Conservation (phyloP, 768 basidiomycete species). For the Mycena rebaudengoi region DNA sequence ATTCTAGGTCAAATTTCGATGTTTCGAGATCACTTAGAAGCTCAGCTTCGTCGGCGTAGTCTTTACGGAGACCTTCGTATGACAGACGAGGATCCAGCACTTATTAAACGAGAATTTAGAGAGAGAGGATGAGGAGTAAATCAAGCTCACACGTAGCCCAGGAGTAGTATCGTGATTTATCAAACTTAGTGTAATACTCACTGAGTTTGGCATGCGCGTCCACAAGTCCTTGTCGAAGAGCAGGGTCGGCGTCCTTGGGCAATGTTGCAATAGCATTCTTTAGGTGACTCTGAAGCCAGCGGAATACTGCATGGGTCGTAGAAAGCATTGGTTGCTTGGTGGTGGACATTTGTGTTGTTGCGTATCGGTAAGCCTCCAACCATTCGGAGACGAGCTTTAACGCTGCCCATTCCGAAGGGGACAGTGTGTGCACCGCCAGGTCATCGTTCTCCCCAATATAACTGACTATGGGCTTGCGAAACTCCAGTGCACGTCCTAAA, state of each 20-base stretch:
- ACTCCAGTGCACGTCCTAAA: constrained; percentile 36
- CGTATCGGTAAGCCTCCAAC: constrained; percentile 37
- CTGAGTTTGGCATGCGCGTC: background rate
- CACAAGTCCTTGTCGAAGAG: background rate
- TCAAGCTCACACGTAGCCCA: constrained; percentile 9
- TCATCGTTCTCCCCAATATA: constrained; percentile 27
- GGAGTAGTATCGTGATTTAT: background rate
- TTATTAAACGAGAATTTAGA: background rate
- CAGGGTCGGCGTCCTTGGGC: constrained; percentile 9
- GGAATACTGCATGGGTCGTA: constrained; percentile 41
- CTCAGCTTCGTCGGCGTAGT: background rate
- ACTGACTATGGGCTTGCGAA: constrained; percentile 15
- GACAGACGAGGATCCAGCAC: constrained; percentile 3
- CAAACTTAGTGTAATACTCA: constrained; percentile 11
- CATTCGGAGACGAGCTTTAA: constrained; percentile 33
- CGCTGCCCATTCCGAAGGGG: constrained; percentile 36
- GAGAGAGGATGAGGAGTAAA: background rate
- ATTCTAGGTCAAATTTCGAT: background rate
- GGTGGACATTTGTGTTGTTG: constrained; percentile 44
- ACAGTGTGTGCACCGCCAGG: constrained; percentile 26
- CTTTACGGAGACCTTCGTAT: background rate
- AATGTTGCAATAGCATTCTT: background rate
- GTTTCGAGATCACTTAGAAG: background rate
- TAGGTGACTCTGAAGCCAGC: constrained; percentile 41
- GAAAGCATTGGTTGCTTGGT: constrained; percentile 43